A percentile compares a stretch with the other conserved stretches of the same genome.
Evolutionary conservation across 352 stramenopile species (phyloP).

Genomic region (Phytophthora ramorum): DNA sequence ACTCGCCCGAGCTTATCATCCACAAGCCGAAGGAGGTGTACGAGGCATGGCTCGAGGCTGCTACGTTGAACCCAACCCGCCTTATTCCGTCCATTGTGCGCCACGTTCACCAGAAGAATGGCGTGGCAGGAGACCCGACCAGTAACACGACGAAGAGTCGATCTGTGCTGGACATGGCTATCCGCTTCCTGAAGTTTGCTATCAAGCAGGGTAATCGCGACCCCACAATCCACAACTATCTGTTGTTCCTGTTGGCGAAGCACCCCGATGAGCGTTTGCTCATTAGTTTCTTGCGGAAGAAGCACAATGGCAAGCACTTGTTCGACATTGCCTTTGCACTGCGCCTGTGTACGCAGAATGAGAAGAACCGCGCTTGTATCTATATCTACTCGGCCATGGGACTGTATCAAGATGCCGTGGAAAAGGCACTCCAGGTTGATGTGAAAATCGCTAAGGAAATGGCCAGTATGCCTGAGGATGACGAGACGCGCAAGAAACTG

Average conservation of each 20-base stretch:
- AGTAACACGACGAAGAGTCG: slow-evolving; percentile 57
- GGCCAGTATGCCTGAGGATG: slow-evolving; percentile 90
- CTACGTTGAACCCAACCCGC: slow-evolving; percentile 90
- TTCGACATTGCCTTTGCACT: slow-evolving; percentile 94
- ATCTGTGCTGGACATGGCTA: slow-evolving; percentile 88
- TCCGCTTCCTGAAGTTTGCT: slow-evolving; percentile 94
- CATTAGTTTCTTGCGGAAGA: slow-evolving; percentile 92
- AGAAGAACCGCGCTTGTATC: slow-evolving; percentile 93
- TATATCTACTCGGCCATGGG: slow-evolving; percentile 96
- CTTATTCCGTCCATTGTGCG: slow-evolving; percentile 94
- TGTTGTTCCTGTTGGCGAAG: slow-evolving; percentile 91
- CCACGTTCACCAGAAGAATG: slow-evolving; percentile 84
- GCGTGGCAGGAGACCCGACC: slow-evolving; percentile 13
- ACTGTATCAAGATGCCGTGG: slow-evolving; percentile 92
- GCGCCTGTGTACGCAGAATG: slow-evolving; percentile 92
- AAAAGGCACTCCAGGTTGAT: slow-evolving; percentile 90
- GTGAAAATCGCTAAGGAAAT: slow-evolving; percentile 95
- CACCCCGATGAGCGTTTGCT: slow-evolving; percentile 88
- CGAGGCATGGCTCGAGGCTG: slow-evolving; percentile 91
- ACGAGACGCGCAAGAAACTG: slow-evolving; percentile 91
- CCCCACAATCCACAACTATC: slow-evolving; percentile 94
- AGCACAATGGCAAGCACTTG: slow-evolving; percentile 83
- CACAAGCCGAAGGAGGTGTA: slow-evolving; percentile 92
- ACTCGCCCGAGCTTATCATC: slow-evolving; percentile 93
- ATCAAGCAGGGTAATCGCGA: slow-evolving; percentile 93